These are phyloP conservation scores for Moniliella sp. DNA, from an alignment of 1,284 basidiomycete genomes.

Conservation along the genomic window DNA sequence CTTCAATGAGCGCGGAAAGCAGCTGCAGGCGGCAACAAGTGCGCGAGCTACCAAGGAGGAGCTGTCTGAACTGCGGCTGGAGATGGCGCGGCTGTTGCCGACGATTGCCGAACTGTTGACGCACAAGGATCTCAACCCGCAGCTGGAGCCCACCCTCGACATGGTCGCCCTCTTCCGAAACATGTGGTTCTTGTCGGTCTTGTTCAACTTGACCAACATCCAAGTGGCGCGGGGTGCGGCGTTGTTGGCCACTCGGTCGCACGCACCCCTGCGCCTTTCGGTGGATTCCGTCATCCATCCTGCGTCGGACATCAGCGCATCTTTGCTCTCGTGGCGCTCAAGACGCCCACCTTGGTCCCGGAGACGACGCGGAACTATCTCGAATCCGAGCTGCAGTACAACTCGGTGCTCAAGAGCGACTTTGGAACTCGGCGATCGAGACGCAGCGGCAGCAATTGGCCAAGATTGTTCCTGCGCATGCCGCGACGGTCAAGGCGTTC, in stretches of 20 bases:
- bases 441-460: constrained; percentile 25
- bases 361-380: constrained; percentile 66
- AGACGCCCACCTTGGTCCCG: constrained; percentile 64
- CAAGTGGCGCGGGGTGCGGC: constrained; percentile 7
- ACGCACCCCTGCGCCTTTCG: constrained; percentile 1
- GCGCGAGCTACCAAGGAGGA: constrained; percentile 16
- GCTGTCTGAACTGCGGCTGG: constrained; percentile 15
- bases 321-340: constrained; percentile 50
- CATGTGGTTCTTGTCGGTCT: constrained; percentile 74
- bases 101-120: constrained; percentile 72
- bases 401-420: constrained; percentile 53
- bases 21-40: constrained; percentile 53
- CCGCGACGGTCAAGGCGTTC: constrained; percentile 53
- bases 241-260: constrained; percentile 1
- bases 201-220: constrained; percentile 49
- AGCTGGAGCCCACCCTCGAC: constrained; percentile 43
- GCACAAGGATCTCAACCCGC: constrained; percentile 52
- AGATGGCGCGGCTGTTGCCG: constrained; percentile 43
- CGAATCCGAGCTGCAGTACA: constrained; percentile 75
- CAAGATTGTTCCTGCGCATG: constrained; percentile 45
- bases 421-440: constrained; percentile 16
- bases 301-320: background rate
- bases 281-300: no score
- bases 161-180: constrained; percentile 69
- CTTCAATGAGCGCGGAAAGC: constrained; percentile 74